Conservation (phyloP, 2,329 filamentous ascomycete species). For the Hymenoscyphus albidus region DNA sequence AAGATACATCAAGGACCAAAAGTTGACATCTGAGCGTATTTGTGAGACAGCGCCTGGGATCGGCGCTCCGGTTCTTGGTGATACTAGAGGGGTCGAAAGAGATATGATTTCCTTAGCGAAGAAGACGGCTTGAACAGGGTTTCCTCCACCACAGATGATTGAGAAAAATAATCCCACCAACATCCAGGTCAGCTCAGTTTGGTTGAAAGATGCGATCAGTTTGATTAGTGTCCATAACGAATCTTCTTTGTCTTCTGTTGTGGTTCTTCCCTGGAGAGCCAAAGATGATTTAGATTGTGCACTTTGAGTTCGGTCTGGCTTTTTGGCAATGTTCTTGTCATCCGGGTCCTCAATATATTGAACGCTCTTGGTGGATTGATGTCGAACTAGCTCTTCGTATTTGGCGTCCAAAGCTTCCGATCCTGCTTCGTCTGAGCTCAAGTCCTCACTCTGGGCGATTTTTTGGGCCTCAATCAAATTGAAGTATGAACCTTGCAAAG, state of each 20-base stretch:
- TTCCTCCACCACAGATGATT: slow-evolving; percentile 74
- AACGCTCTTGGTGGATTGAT: slow-evolving; percentile 39
- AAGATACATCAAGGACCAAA: slow-evolving; percentile 86
- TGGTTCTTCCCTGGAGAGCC: slow-evolving; percentile 55
- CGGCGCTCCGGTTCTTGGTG: slow-evolving; percentile 44
- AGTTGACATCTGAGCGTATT: slow-evolving; percentile 68
- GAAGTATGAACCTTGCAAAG: slow-evolving; percentile 68
- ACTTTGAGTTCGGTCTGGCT: slow-evolving; percentile 53
- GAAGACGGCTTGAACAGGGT: slow-evolving; percentile 74
- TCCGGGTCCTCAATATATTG: slow-evolving; percentile 53
- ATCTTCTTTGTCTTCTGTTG: slow-evolving; percentile 56
- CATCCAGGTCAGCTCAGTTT: slow-evolving; percentile 68
- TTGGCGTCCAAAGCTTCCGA: slow-evolving; percentile 49
- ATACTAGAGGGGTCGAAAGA: slow-evolving; percentile 47
- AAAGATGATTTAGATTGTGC: slow-evolving; percentile 65
- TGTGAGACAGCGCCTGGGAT: slow-evolving; percentile 23
- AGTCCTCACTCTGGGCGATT: slow-evolving; percentile 60
- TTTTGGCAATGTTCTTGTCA: slow-evolving; percentile 54
- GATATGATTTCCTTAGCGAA: slow-evolving; percentile 84
- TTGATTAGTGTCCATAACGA: slow-evolving; percentile 72
- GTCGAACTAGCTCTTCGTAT: slow-evolving; percentile 49
- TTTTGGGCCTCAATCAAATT: slow-evolving; percentile 85
- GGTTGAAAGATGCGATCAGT: slow-evolving; percentile 78
- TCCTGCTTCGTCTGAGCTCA: slow-evolving; percentile 47
- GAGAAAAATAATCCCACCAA: slow-evolving; percentile 67